Evolutionary conservation across 768 basidiomycete species (phyloP).

Genomic region (Cubamyces lactineus): DNA sequence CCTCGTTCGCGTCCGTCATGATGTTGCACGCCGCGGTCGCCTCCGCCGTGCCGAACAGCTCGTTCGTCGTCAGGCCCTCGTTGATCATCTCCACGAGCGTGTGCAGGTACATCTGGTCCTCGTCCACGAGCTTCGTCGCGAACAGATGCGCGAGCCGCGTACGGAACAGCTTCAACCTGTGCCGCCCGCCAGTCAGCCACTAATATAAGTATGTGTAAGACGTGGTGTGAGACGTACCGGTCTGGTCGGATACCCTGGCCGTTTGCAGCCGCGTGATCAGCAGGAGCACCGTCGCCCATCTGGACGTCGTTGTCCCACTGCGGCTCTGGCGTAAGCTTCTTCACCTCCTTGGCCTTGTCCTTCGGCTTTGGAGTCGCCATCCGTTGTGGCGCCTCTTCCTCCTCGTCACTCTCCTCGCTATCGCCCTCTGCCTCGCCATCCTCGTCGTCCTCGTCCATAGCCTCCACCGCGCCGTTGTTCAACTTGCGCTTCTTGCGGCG

Average conservation of each 20-base stretch:
- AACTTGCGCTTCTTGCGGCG: slow-evolving; percentile 86
- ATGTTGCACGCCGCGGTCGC: slow-evolving; percentile 69
- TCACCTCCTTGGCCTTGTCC: slow-evolving; percentile 42
- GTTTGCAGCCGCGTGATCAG: slow-evolving; percentile 39
- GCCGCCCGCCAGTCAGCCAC: not conserved
- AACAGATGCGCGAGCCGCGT: slow-evolving; percentile 74
- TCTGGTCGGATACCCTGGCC: slow-evolving; percentile 54
- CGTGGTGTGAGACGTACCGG: slow-evolving; percentile 49
- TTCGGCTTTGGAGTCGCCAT: slow-evolving; percentile 51
- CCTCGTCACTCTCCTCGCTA: slow-evolving; percentile 54
- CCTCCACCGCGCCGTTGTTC: slow-evolving; percentile 56
- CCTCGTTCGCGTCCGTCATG: slow-evolving; percentile 81
- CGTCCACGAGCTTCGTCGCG: slow-evolving; percentile 66
- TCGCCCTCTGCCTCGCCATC: slow-evolving; percentile 57
- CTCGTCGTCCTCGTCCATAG: slow-evolving; percentile 42
- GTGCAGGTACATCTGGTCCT: slow-evolving; percentile 73
- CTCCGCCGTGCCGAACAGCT: slow-evolving; percentile 81
- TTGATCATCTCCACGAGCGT: slow-evolving; percentile 79
- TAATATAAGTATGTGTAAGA: not conserved
- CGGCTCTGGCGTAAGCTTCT: slow-evolving; percentile 30
- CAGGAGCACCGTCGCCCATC: slow-evolving; percentile 52
- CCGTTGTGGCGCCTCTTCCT: slow-evolving; percentile 49
- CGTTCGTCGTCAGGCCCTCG: slow-evolving; percentile 65
- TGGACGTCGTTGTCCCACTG: slow-evolving; percentile 58
- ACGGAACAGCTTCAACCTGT: slow-evolving; percentile 81